phyloP scores from a whole-genome alignment of 352 stramenopile genomes.

The Globisporangium nunn region DNA sequence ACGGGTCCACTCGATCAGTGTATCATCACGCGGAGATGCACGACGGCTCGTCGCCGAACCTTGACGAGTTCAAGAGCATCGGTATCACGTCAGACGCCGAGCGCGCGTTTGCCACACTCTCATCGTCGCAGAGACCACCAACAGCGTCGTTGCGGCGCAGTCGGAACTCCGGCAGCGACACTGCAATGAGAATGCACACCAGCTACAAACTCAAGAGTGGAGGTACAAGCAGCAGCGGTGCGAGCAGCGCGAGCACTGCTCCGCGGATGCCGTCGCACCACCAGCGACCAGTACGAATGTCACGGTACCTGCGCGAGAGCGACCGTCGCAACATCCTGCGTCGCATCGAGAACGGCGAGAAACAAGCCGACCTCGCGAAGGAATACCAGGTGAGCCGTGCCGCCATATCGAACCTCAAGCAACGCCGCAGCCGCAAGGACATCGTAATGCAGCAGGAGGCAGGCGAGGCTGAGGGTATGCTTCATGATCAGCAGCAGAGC shows the following conservation, averaged over 20 bases:
- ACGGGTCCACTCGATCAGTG: background rate
- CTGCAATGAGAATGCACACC: background rate
- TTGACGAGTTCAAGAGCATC: conserved; percentile 7
- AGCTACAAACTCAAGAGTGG: conserved; percentile 1
- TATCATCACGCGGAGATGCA: background rate
- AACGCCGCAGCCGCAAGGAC: conserved; percentile 39
- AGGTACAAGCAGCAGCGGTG: background rate
- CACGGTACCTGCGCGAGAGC: conserved; percentile 13
- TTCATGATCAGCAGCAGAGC: background rate
- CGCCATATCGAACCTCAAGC: conserved; percentile 64
- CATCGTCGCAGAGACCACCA: background rate
- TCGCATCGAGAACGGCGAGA: conserved; percentile 49
- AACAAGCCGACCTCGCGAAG: conserved; percentile 55
- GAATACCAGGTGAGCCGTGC: conserved; percentile 57
- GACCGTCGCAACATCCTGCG: conserved; percentile 34
- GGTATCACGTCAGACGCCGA: background rate
- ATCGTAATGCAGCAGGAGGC: conserved; percentile 34
- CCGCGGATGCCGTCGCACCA: background rate
- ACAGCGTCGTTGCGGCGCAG: background rate
- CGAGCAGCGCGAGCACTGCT: background rate
- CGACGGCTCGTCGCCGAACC: background rate
- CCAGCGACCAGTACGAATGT: conserved; percentile 1
- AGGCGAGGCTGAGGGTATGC: conserved; percentile 1
- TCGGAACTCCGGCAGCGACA: background rate
- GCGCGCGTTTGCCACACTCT: background rate